phyloP scores from a whole-genome alignment of 192 early-diverging fungal genomes.

The Lunasporangiospora selenospora region DNA sequence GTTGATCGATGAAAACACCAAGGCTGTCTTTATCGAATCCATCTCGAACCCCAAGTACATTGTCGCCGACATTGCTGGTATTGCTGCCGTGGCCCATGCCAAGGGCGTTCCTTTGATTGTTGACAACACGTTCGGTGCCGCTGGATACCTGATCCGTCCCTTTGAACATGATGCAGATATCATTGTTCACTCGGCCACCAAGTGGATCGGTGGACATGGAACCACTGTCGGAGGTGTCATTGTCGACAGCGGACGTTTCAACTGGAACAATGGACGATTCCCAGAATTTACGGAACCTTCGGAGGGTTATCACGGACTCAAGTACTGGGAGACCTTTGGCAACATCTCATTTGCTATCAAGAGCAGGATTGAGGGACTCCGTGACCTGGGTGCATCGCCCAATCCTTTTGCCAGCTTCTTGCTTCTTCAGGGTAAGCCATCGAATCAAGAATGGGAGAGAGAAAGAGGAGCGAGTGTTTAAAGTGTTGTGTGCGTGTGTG shows the following conservation, averaged over 20 bases:
- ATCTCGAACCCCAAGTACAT: conserved; percentile 93
- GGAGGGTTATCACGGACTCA: conserved; percentile 85
- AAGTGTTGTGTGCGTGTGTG: too few species aligned
- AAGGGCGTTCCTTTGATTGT: conserved; percentile 91
- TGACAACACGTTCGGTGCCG: conserved; percentile 97
- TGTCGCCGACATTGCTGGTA: conserved; percentile 85
- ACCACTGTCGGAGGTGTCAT: conserved; percentile 92
- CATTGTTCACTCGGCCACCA: conserved; percentile 91
- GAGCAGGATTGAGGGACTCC: conserved; percentile 82
- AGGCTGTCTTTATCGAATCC: conserved; percentile 90
- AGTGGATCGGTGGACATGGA: conserved; percentile 94
- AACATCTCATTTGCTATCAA: conserved; percentile 80
- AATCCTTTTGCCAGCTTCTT: conserved; percentile 92
- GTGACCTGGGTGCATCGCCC: conserved; percentile 84
- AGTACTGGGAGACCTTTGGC: conserved; percentile 89
- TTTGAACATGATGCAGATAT: conserved; percentile 97
- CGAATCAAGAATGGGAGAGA: too few species aligned
- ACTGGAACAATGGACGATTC: conserved; percentile 90
- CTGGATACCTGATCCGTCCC: conserved; percentile 82
- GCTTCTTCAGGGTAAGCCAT: conserved; percentile 75
- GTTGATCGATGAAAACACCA: conserved; percentile 89
- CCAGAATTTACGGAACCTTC: conserved; percentile 86
- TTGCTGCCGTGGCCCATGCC: conserved; percentile 81
- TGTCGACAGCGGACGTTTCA: conserved; percentile 87
- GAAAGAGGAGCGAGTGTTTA: too few species aligned